Conservation (phyloP, 176 grass and related monocot genomes). For the Musa beccarii region DNA sequence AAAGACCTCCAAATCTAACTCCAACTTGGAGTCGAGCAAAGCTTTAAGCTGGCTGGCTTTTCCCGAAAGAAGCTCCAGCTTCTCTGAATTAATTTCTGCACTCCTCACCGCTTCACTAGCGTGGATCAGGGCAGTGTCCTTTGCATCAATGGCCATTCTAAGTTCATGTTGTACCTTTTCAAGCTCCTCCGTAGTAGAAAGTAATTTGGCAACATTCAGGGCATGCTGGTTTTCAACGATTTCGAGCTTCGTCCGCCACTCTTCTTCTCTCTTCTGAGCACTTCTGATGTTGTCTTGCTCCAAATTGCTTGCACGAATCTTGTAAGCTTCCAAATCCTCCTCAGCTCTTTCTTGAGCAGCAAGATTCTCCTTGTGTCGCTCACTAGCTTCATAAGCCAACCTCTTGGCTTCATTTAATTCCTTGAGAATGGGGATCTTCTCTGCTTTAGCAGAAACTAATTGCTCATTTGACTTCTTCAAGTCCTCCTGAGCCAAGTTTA, state of each 20-base stretch:
- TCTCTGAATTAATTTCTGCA: slow-evolving; percentile 40
- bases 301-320: slow-evolving; percentile 1
- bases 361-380: slow-evolving; percentile 44
- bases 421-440: slow-evolving; percentile 38
- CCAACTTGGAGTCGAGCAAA: slow-evolving; percentile 40
- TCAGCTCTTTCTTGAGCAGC: slow-evolving; percentile 26
- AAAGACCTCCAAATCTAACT: slow-evolving; percentile 23
- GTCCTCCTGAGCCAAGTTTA: slow-evolving; percentile 34
- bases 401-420: slow-evolving; percentile 55
- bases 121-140: slow-evolving; percentile 46
- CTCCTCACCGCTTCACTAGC: slow-evolving; percentile 41
- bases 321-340: slow-evolving; percentile 32
- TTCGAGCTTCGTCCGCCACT: slow-evolving; percentile 50
- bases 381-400: slow-evolving; percentile 48
- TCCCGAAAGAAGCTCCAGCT: slow-evolving; percentile 34
- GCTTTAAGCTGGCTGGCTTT: slow-evolving; percentile 42
- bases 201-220: slow-evolving; percentile 25
- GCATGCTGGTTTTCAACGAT: slow-evolving; percentile 54
- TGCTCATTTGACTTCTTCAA: slow-evolving; percentile 46
- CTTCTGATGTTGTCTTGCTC: slow-evolving; percentile 29
- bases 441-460: slow-evolving; percentile 49
- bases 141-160: slow-evolving; percentile 48
- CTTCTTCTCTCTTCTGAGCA: slow-evolving; percentile 40
- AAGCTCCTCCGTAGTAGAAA: slow-evolving; percentile 47
- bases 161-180: slow-evolving; percentile 58